phyloP scores from a whole-genome alignment of 1,284 basidiomycete species.

The Coriolopsis trogii region DNA sequence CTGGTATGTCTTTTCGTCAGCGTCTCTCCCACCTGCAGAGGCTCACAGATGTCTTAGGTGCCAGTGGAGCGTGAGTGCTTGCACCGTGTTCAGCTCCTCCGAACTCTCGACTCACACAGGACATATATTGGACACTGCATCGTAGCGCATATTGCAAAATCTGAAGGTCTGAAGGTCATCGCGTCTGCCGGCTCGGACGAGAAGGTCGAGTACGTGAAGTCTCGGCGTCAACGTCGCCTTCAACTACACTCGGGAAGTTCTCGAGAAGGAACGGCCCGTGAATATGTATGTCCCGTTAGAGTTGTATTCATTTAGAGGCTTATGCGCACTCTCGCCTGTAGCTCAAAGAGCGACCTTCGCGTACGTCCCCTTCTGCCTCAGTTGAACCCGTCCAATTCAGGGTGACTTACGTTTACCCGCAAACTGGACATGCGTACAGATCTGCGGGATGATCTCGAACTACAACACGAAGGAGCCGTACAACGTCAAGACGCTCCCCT shows the following conservation, averaged over 20 bases:
- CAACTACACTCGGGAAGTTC: constrained; percentile 65
- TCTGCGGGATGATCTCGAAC: constrained; percentile 34
- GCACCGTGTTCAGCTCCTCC: neutral
- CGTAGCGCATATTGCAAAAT: constrained; percentile 65
- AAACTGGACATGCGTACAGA: constrained; percentile 2
- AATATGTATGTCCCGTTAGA: constrained; percentile 40
- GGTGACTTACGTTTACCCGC: constrained; percentile 35
- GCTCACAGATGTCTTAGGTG: neutral
- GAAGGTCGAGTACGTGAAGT: constrained; percentile 64
- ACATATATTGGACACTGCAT: constrained; percentile 30
- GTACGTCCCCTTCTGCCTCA: constrained; percentile 38
- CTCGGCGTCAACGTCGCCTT: constrained; percentile 71
- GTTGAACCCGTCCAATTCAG: neutral
- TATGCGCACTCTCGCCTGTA: constrained; percentile 47
- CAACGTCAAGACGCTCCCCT: constrained; percentile 34
- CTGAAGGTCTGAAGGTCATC: constrained; percentile 66
- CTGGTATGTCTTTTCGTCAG: constrained; percentile 16
- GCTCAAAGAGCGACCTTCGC: constrained; percentile 52
- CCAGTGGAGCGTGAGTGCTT: constrained; percentile 23
- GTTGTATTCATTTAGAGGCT: neutral
- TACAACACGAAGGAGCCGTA: constrained; percentile 32
- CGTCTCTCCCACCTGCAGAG: neutral
- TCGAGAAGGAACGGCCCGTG: constrained; percentile 59
- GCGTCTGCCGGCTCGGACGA: constrained; percentile 72
- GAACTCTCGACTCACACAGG: too few species aligned